phyloP scores from a whole-genome alignment of 139 green algal genomes.

The Coelastrella sp. region DNA sequence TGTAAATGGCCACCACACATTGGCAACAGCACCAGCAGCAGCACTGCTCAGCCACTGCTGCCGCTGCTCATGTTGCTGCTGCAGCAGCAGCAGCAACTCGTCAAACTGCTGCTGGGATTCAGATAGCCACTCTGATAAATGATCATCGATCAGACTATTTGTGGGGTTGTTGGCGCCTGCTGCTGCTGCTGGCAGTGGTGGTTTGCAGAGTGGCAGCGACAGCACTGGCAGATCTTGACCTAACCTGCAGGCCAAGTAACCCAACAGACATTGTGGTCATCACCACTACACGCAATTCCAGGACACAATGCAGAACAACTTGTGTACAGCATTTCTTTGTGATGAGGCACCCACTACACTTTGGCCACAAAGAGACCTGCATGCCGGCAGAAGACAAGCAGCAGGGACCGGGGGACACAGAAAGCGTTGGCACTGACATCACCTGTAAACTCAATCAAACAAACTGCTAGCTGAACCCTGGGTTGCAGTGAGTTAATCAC shows the following conservation, averaged over 20 bases:
- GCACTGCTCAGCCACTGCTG: slow-evolving; percentile 57
- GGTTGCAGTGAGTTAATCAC: too few species aligned
- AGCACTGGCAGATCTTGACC: background rate
- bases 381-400: too few species aligned
- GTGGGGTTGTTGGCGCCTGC: background rate
- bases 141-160: slow-evolving; percentile 60
- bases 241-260: background rate
- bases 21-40: slow-evolving; percentile 46
- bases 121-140: slow-evolving; percentile 77
- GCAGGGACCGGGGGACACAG: too few species aligned
- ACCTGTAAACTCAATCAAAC: too few species aligned
- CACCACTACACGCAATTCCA: too few species aligned
- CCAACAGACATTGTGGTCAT: too few species aligned
- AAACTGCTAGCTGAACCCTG: too few species aligned
- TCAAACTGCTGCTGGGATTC: slow-evolving; percentile 62
- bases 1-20: slow-evolving; percentile 98
- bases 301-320: too few species aligned
- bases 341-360: too few species aligned
- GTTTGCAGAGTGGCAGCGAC: background rate
- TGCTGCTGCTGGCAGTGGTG: slow-evolving; percentile 15
- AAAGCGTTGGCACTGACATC: too few species aligned
- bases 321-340: too few species aligned
- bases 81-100: slow-evolving; percentile 62
- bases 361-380: too few species aligned
- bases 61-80: slow-evolving; percentile 58